phyloP scores from a whole-genome alignment of 331 rosid genomes.

The Rosa hybrid region DNA sequence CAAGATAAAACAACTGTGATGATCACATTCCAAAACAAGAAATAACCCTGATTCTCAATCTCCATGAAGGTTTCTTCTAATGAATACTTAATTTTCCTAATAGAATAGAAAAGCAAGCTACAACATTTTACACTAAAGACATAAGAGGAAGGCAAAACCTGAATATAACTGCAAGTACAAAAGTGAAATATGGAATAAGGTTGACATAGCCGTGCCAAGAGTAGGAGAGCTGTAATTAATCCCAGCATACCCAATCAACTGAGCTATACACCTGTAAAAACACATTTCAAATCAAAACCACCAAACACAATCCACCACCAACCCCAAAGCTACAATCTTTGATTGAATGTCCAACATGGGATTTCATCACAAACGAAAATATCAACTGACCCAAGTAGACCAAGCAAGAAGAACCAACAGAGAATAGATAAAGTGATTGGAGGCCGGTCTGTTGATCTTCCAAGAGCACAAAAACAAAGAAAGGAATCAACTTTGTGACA shows the following conservation, averaged over 20 bases:
- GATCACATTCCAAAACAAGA: neutral
- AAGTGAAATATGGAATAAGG: constrained; percentile 71
- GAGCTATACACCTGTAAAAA: constrained; percentile 53
- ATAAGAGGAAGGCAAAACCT: constrained; percentile 40
- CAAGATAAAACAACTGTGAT: neutral
- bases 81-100: neutral
- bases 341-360: neutral
- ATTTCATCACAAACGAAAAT: neutral
- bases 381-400: constrained; percentile 57
- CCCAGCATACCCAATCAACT: constrained; percentile 68
- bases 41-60: neutral
- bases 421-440: constrained; percentile 48
- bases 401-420: constrained; percentile 58
- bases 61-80: neutral
- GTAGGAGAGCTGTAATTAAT: constrained; percentile 70
- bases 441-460: constrained; percentile 64
- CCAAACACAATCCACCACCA: constrained; percentile 12
- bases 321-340: constrained; percentile 1
- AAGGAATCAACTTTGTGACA: neutral
- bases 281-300: constrained; percentile 1
- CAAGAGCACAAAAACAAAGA: neutral
- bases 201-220: constrained; percentile 68
- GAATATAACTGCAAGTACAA: constrained; percentile 58
- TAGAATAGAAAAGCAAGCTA: neutral
- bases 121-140: neutral